Conservation (phyloP, 2,329 filamentous ascomycete genomes). For the Furcasterigmium furcatum region DNA sequence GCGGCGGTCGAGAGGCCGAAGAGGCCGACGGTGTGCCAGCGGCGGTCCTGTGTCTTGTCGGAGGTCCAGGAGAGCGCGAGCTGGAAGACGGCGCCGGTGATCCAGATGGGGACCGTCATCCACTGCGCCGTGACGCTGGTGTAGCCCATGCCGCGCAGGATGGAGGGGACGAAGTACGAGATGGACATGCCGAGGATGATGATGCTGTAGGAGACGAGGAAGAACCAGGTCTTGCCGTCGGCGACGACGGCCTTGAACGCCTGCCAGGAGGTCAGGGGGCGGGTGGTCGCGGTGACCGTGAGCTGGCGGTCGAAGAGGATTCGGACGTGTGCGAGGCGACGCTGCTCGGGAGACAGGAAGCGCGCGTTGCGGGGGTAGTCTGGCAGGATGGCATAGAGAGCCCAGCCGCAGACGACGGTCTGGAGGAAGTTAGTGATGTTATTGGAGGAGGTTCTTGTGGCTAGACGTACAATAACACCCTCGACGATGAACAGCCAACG, state of each 20-base stretch:
- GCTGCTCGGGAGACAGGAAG: conserved; percentile 15
- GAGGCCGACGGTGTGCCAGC: conserved; percentile 20
- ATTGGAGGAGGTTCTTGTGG: too few species aligned
- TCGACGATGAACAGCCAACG: conserved; percentile 29
- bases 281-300: conserved; percentile 6
- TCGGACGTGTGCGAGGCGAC: conserved; percentile 31
- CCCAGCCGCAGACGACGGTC: conserved; percentile 23
- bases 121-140: conserved; percentile 13
- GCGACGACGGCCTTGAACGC: conserved; percentile 21
- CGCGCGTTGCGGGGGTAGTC: conserved; percentile 14
- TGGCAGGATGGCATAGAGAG: conserved; percentile 12
- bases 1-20: conserved; percentile 18
- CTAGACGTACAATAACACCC: conserved; percentile 18
- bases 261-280: conserved; percentile 10
- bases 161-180: conserved; percentile 15
- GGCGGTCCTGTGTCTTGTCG: conserved; percentile 20
- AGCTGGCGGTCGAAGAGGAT: conserved; percentile 17
- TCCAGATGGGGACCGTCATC: conserved; percentile 14
- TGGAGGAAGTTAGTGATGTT: too few species aligned
- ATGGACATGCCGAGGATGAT: conserved; percentile 10
- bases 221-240: conserved; percentile 41
- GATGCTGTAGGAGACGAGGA: conserved; percentile 39
- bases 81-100: conserved; percentile 8
- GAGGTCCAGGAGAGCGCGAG: conserved; percentile 16
- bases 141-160: conserved; percentile 16